A percentile compares a stretch with the other conserved stretches of the same genome.
Evolutionary conservation across 495 filamentous ascomycete species (phyloP).

Genomic region (Umbilicaria muhlenbergii): DNA sequence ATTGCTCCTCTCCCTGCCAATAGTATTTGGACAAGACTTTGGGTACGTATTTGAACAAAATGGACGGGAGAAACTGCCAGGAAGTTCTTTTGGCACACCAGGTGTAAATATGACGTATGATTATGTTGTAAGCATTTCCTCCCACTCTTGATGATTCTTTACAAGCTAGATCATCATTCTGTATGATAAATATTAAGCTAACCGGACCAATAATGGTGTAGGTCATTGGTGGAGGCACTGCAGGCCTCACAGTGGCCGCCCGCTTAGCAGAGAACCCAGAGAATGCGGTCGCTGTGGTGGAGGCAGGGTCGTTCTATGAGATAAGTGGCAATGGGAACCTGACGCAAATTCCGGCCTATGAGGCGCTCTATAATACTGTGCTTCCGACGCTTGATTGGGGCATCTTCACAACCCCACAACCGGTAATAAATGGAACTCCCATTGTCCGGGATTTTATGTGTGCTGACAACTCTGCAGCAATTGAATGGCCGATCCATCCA

Average conservation of each 20-base stretch:
- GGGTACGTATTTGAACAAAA: no score
- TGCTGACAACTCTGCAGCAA: constrained; percentile 18
- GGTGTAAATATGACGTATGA: no score
- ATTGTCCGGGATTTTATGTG: background rate
- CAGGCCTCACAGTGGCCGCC: constrained; percentile 30
- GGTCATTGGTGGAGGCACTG: constrained; percentile 39
- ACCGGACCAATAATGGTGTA: no score
- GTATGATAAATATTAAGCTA: no score
- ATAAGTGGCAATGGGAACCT: constrained; percentile 25
- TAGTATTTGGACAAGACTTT: no score
- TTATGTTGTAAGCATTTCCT: no score
- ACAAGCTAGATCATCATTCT: no score
- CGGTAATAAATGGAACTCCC: no score
- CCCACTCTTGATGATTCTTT: no score
- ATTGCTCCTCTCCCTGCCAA: no score
- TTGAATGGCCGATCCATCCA: constrained; percentile 17
- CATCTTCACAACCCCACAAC: constrained; percentile 22
- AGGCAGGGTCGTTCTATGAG: constrained; percentile 41
- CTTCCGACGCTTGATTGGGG: constrained; percentile 31
- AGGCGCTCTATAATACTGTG: constrained; percentile 7
- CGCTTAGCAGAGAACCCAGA: constrained; percentile 24
- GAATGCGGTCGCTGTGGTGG: constrained; percentile 30
- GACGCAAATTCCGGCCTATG: constrained; percentile 22
- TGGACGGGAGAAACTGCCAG: no score
- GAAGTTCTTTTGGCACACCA: no score